Evolutionary conservation across 768 basidiomycete species (phyloP).

Genomic region (Kondoa malvinella): DNA sequence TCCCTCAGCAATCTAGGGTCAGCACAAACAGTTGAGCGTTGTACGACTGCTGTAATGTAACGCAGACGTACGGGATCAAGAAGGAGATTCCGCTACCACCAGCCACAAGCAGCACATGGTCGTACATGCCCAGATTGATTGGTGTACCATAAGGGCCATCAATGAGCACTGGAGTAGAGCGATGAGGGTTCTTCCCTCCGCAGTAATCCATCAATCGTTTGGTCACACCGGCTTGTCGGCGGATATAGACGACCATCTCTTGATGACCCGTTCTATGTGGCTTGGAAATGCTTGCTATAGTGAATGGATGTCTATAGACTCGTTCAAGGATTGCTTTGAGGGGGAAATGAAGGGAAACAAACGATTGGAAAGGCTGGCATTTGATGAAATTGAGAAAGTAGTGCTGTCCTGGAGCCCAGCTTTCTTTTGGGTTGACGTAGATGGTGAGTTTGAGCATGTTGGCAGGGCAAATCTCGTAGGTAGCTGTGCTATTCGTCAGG

Average conservation of each 20-base stretch:
- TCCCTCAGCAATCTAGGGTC: too few species aligned
- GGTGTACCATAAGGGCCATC: slow-evolving; percentile 27
- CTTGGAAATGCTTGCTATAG: slow-evolving; percentile 20
- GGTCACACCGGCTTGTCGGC: slow-evolving; percentile 3
- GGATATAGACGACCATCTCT: slow-evolving; percentile 13
- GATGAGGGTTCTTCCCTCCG: not conserved
- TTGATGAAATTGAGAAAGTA: slow-evolving; percentile 27
- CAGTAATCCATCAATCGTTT: slow-evolving; percentile 7
- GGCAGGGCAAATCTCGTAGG: slow-evolving; percentile 20
- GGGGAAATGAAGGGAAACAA: not conserved
- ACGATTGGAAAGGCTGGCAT: slow-evolving; percentile 21
- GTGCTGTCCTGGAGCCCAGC: slow-evolving; percentile 27
- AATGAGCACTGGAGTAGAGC: slow-evolving; percentile 23
- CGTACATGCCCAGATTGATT: slow-evolving; percentile 17
- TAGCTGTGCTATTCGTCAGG: too few species aligned
- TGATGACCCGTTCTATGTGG: slow-evolving; percentile 14
- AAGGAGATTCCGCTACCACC: slow-evolving; percentile 24
- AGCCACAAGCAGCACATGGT: slow-evolving; percentile 19
- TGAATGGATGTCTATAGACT: slow-evolving; percentile 23
- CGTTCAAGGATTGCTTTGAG: not conserved
- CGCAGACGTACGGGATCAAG: too few species aligned
- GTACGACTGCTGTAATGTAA: too few species aligned
- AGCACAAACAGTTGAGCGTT: too few species aligned
- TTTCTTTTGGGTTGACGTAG: slow-evolving; percentile 4
- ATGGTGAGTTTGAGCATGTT: slow-evolving; percentile 22